Evolutionary conservation across 2,329 filamentous ascomycete genomes (phyloP), one percentile per base, ranked within the genome.

Genomic region (Ramularia collo-cygni): DNA sequence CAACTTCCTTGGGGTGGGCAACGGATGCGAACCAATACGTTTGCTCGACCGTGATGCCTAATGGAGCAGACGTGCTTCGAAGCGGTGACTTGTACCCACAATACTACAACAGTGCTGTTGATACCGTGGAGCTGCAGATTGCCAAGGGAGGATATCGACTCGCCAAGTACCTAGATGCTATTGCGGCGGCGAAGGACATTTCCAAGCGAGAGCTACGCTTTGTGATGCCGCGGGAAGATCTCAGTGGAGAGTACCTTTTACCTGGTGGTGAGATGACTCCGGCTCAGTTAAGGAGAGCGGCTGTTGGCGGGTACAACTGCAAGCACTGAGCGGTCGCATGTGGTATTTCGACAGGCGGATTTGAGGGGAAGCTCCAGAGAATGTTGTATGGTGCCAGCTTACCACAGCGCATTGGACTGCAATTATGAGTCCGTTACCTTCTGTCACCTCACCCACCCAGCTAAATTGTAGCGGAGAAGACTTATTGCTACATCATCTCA

Each of bases 21-120:
- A 45, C 43, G 4, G 68, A 70, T 35, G 55, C 65, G 3, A 71
- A 71, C 42, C 44, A 52, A 1, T 64, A 57, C 29, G 64, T 70
- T 8, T 70, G 68, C 55, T 55, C 53, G 4, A 56, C 60, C 12
- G 67, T 70, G 0, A 42, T 68, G 18, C 64, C 64, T 0, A 51
- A 64, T 7, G 66, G 67, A 4, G 44, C 54, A 5, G 55, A 56
- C 10, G 57, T 56, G 3, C 56, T 69, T 1, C 48, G 60, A 18
- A 56, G 51, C 6, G 33, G 59, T 32, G 66, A 70, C 34, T 46
- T 69, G 18, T 60, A 51, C 24, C 48, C 50, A 8, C 46, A 34
- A 3, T 62, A 62, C 45, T 62, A 57, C 35, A 42, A 64, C 16
- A 50, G 44, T 16, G 62, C 58, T 2, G 58, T 66, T 14, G 57